phyloP scores from a whole-genome alignment of 2,329 filamentous ascomycete species.

The Fusarium continuum region DNA sequence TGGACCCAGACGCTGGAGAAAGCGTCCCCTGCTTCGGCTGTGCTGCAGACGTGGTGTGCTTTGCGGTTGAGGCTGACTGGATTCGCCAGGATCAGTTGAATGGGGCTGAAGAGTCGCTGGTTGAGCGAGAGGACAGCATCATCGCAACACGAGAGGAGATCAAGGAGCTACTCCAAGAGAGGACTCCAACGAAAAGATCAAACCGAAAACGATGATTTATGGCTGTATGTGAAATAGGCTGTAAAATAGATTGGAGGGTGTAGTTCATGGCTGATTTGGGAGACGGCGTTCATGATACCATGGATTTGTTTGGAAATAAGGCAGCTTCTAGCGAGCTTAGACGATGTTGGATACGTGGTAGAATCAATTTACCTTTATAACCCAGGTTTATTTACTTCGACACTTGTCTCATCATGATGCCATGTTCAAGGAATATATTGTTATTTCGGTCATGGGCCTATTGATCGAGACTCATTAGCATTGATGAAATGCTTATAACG shows the following conservation, averaged over 20 bases:
- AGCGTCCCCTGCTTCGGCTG: conserved; percentile 61
- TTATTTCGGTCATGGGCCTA: background rate
- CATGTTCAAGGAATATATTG: conserved; percentile 5
- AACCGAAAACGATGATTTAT: conserved; percentile 29
- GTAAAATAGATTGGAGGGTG: conserved; percentile 1
- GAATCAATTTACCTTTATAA: background rate
- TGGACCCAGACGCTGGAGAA: conserved; percentile 61
- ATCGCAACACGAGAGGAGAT: conserved; percentile 46
- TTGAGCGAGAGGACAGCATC: conserved; percentile 55
- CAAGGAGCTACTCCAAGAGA: conserved; percentile 30
- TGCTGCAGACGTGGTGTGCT: conserved; percentile 65
- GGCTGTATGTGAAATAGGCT: background rate
- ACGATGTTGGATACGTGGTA: background rate
- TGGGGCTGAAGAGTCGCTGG: conserved; percentile 48
- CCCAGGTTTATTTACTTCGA: background rate
- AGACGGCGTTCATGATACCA: conserved; percentile 31
- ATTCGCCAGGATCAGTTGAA: conserved; percentile 62
- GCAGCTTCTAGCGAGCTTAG: background rate
- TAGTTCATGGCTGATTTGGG: conserved; percentile 5
- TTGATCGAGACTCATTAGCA: background rate
- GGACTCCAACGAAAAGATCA: conserved; percentile 39
- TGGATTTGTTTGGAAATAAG: background rate
- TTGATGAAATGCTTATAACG: background rate
- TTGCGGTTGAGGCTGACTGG: conserved; percentile 67
- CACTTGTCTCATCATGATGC: background rate